These are phyloP conservation scores for Ulvella scutata DNA, from an alignment of 139 green algal species.

Conservation along the genomic window DNA sequence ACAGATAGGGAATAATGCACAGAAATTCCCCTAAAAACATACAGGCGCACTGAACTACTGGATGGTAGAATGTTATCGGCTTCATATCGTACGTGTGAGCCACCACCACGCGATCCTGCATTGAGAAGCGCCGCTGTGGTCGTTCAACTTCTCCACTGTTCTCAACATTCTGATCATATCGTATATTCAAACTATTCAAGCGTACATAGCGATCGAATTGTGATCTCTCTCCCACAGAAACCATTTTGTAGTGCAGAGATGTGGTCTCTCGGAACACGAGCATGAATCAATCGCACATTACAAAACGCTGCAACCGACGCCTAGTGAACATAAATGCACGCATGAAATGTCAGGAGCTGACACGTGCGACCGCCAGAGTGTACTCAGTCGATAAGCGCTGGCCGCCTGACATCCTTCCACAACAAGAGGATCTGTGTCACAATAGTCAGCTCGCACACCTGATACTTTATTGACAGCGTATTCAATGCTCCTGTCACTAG, in stretches of 20 bases:
- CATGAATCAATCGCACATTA: not conserved
- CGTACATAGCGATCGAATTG: not conserved
- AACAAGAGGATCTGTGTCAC: too few species aligned
- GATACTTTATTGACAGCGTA: constrained; percentile 69
- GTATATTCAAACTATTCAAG: too few species aligned
- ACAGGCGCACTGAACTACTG: constrained; percentile 46
- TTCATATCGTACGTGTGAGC: constrained; percentile 19
- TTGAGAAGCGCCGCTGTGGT: not conserved
- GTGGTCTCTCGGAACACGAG: not conserved
- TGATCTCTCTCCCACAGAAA: not conserved
- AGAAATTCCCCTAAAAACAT: constrained; percentile 68
- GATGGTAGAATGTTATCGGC: constrained; percentile 48
- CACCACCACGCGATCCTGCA: constrained; percentile 48
- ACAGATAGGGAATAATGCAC: constrained; percentile 57
- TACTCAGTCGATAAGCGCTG: too few species aligned
- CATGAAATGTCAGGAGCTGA: too few species aligned
- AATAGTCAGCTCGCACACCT: constrained; percentile 19
- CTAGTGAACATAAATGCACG: too few species aligned
- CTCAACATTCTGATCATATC: too few species aligned
- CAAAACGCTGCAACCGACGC: too few species aligned
- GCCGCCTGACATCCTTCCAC: too few species aligned
- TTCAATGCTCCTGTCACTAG: constrained; percentile 58
- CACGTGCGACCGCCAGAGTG: too few species aligned
- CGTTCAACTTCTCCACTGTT: too few species aligned
- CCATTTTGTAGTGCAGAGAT: not conserved